phyloP scores from a whole-genome alignment of 768 basidiomycete genomes.

The Cystofilobasidium bisporidii region DNA sequence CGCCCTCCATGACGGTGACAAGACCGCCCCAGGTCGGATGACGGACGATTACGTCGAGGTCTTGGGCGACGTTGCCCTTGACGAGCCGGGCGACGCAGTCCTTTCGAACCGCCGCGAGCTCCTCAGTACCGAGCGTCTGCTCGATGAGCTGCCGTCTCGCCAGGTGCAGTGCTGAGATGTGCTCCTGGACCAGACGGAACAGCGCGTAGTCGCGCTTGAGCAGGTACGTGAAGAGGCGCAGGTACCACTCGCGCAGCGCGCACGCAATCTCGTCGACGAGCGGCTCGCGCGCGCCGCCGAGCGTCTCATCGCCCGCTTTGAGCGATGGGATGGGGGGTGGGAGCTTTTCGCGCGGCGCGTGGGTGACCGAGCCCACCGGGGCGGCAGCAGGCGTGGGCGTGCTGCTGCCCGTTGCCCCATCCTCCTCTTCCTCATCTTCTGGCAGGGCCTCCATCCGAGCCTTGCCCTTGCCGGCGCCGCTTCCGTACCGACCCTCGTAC shows the following conservation, averaged over 20 bases:
- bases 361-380: not conserved
- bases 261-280: constrained; percentile 96
- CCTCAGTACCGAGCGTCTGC: constrained; percentile 75
- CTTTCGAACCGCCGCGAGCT: constrained; percentile 65
- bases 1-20: constrained; percentile 73
- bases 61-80: constrained; percentile 80
- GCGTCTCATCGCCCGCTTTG: constrained; percentile 88
- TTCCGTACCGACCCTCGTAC: not conserved
- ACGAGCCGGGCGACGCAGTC: constrained; percentile 84
- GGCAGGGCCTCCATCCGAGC: constrained; percentile 49
- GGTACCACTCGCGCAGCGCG: constrained; percentile 89
- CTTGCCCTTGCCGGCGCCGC: constrained; percentile 2
- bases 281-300: constrained; percentile 69
- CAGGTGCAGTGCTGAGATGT: constrained; percentile 81
- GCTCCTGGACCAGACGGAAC: constrained; percentile 73
- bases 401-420: not conserved
- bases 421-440: constrained; percentile 53
- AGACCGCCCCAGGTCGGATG: constrained; percentile 85
- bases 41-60: constrained; percentile 88
- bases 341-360: constrained; percentile 43
- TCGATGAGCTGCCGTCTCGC: constrained; percentile 85
- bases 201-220: constrained; percentile 78
- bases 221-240: constrained; percentile 73
- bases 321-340: constrained; percentile 85
- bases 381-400: not conserved